Percentiles rank a stretch among this genome's conserved stretches.
Conservation (phyloP, 208 protist genomes). For the Trichomonas tenax region DNA sequence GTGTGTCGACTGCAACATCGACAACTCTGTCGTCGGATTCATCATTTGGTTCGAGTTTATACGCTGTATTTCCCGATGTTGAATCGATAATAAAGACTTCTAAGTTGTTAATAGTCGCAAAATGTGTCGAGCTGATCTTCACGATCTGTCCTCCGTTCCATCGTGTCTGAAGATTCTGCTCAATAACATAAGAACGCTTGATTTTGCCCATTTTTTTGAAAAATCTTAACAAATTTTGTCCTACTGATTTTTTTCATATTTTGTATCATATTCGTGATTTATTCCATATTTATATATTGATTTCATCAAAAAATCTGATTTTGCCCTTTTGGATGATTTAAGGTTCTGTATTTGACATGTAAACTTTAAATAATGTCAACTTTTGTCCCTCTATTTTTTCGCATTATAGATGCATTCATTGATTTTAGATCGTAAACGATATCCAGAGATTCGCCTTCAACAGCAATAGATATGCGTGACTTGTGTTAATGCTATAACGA, state of each 20-base stretch:
- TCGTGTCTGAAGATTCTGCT: background rate
- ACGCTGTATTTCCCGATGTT: background rate
- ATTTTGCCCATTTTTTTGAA: background rate
- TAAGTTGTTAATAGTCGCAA: background rate
- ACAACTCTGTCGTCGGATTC: background rate
- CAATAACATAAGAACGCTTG: background rate
- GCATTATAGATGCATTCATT: too few relatives aligned
- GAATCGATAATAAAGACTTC: constrained; percentile 17
- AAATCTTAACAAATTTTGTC: background rate
- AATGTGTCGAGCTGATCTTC: background rate
- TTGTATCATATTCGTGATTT: background rate
- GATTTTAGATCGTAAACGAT: too few relatives aligned
- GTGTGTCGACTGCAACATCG: background rate
- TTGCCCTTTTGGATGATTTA: background rate
- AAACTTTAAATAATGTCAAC: too few relatives aligned
- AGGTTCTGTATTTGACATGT: too few relatives aligned
- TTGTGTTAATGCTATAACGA: too few relatives aligned
- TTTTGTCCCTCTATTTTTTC: too few relatives aligned
- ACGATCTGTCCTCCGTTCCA: background rate
- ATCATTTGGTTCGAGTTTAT: background rate
- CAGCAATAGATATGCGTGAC: too few relatives aligned
- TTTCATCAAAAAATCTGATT: background rate
- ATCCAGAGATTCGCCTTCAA: too few relatives aligned
- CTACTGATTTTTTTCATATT: background rate
- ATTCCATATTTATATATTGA: background rate